Evolutionary conservation across 2,329 filamentous ascomycete species (phyloP).

Genomic region (Hypoxylon sp.): DNA sequence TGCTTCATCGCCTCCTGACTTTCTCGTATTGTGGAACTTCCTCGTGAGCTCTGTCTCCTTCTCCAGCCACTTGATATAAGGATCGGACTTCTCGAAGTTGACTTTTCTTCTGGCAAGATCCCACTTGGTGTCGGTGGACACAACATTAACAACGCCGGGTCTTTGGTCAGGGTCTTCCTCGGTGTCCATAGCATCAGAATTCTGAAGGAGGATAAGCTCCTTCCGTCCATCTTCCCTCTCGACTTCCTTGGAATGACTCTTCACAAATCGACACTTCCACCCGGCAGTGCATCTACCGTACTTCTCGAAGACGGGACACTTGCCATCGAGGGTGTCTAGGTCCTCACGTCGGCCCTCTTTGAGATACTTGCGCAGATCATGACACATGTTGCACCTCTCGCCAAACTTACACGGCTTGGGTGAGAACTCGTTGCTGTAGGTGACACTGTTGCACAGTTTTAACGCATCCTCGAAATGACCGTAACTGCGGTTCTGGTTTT

Average conservation of each 20-base stretch:
- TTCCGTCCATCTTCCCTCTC: slow-evolving; percentile 82
- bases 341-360: slow-evolving; percentile 84
- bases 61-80: slow-evolving; percentile 83
- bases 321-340: slow-evolving; percentile 78
- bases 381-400: slow-evolving; percentile 82
- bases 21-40: slow-evolving; percentile 61
- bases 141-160: slow-evolving; percentile 80
- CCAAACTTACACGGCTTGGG: slow-evolving; percentile 82
- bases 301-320: slow-evolving; percentile 84
- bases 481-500: slow-evolving; percentile 87
- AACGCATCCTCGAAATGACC: slow-evolving; percentile 83
- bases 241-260: slow-evolving; percentile 86
- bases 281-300: slow-evolving; percentile 84
- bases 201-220: slow-evolving; percentile 79
- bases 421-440: slow-evolving; percentile 82
- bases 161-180: slow-evolving; percentile 60
- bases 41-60: slow-evolving; percentile 67
- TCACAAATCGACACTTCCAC: slow-evolving; percentile 94
- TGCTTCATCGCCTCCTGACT: slow-evolving; percentile 57
- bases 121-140: slow-evolving; percentile 77
- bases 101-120: slow-evolving; percentile 79
- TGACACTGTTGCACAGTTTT: slow-evolving; percentile 80
- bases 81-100: slow-evolving; percentile 78
- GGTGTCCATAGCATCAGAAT: slow-evolving; percentile 58
- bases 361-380: slow-evolving; percentile 88